A percentile compares a stretch with the other conserved stretches of the same genome.
Evolutionary conservation across 768 basidiomycete genomes (phyloP).

Genomic region (Lactarius deliciosus): DNA sequence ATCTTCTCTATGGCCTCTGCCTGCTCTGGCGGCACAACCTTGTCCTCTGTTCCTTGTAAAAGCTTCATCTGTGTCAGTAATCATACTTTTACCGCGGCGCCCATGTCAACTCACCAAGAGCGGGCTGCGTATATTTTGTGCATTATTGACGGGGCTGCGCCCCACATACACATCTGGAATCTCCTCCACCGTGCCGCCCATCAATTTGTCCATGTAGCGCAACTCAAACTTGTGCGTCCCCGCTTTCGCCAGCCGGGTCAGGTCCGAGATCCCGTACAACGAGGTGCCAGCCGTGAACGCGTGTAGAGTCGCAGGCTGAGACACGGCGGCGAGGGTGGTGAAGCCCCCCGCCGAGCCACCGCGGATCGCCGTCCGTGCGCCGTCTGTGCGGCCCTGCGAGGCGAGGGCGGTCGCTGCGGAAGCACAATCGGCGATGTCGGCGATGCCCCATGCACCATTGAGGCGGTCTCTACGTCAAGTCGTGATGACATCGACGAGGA

Average conservation of each 20-base stretch:
- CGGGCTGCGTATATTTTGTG: conserved; percentile 59
- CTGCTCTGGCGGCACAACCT: conserved; percentile 77
- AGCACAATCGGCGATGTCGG: conserved; percentile 69
- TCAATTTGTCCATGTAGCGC: conserved; percentile 54
- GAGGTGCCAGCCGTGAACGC: conserved; percentile 64
- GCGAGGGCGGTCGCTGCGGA: conserved; percentile 53
- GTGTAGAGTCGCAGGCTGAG: conserved; percentile 38
- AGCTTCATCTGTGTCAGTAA: conserved; percentile 2
- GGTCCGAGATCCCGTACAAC: conserved; percentile 67
- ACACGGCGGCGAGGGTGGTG: conserved; percentile 55
- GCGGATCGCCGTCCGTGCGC: conserved; percentile 61
- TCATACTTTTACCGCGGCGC: conserved; percentile 25
- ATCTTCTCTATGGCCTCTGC: conserved; percentile 44
- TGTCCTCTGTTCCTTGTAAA: conserved; percentile 40
- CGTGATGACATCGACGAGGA: neutral
- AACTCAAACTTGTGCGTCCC: conserved; percentile 76
- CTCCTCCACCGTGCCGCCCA: conserved; percentile 57
- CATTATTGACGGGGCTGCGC: conserved; percentile 63
- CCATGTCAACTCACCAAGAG: conserved; percentile 51
- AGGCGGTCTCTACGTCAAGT: conserved; percentile 46
- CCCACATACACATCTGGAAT: conserved; percentile 57
- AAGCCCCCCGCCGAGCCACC: conserved; percentile 76
- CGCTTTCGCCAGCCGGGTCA: conserved; percentile 48
- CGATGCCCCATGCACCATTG: conserved; percentile 66
- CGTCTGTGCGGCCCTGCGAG: conserved; percentile 55